Evolutionary conservation across 257 asterid species (phyloP).

Genomic region (Pogostemon cablin): DNA sequence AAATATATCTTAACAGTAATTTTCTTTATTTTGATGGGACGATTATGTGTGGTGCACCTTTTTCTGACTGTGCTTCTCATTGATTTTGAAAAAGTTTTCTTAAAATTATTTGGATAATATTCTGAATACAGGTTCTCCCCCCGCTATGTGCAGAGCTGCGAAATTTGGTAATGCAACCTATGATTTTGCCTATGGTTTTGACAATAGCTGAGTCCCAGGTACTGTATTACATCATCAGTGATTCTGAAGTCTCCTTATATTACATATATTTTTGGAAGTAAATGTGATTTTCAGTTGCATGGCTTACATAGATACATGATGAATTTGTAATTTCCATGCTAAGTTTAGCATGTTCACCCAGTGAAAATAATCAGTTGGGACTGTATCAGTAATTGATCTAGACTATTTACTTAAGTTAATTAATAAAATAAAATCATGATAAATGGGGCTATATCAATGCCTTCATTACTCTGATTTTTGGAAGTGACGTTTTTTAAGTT

Average conservation of each 20-base stretch:
- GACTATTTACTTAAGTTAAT: not conserved
- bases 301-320: not conserved
- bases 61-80: constrained; percentile 23
- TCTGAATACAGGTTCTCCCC: constrained; percentile 86
- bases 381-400: not conserved
- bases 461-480: constrained; percentile 1
- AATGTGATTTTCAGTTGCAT: constrained; percentile 16
- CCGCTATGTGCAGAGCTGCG: constrained; percentile 99
- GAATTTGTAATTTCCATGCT: constrained; percentile 1
- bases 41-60: constrained; percentile 23
- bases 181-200: constrained; percentile 98
- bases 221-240: constrained; percentile 30
- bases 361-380: constrained; percentile 2
- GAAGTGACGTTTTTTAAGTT: constrained; percentile 19
- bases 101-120: constrained; percentile 28
- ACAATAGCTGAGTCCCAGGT: constrained; percentile 99
- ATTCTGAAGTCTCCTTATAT: constrained; percentile 32
- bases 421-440: not conserved
- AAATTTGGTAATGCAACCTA: constrained; percentile 97
- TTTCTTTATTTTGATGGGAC: constrained; percentile 13
- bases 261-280: constrained; percentile 8
- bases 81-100: constrained; percentile 33
- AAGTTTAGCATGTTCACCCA: not conserved
- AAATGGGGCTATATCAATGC: not conserved
- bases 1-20: not conserved